Conservation (phyloP, 768 basidiomycete genomes). For the Suillus subaureus region DNA sequence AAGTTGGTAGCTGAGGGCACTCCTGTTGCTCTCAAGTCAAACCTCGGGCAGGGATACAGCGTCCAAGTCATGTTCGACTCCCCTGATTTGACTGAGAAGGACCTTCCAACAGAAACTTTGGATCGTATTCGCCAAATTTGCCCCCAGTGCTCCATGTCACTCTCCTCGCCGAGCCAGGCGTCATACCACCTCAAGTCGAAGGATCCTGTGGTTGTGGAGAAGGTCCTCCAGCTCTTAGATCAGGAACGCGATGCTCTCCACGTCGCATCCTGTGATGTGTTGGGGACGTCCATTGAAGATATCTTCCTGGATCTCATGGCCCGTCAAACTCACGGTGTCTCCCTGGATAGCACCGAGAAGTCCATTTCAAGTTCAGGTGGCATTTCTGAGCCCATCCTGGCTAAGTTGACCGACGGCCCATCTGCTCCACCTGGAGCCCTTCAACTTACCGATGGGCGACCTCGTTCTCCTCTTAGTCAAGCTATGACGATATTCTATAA, state of each 20-base stretch:
- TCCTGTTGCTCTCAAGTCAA: slow-evolving; percentile 73
- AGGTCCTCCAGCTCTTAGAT: slow-evolving; percentile 59
- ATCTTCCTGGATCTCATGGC: slow-evolving; percentile 78
- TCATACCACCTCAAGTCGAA: slow-evolving; percentile 64
- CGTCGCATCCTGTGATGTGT: slow-evolving; percentile 61
- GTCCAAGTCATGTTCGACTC: slow-evolving; percentile 53
- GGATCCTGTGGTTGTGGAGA: slow-evolving; percentile 54
- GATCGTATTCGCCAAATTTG: slow-evolving; percentile 45
- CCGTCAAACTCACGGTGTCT: slow-evolving; percentile 24
- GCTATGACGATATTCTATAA: slow-evolving; percentile 77
- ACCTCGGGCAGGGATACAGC: slow-evolving; percentile 72
- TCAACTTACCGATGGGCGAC: slow-evolving; percentile 51
- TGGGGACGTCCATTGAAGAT: slow-evolving; percentile 79
- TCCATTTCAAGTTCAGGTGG: slow-evolving; percentile 17
- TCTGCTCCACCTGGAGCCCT: slow-evolving; percentile 26
- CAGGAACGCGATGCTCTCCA: slow-evolving; percentile 37
- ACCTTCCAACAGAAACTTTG: slow-evolving; percentile 36
- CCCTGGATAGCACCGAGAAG: slow-evolving; percentile 30
- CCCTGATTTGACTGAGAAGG: slow-evolving; percentile 33
- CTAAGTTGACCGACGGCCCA: slow-evolving; percentile 8
- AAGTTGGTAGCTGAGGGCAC: slow-evolving; percentile 73
- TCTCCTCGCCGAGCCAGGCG: slow-evolving; percentile 44
- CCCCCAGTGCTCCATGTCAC: slow-evolving; percentile 45
- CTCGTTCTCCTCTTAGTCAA: slow-evolving; percentile 60
- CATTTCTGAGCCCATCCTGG: not conserved